Conservation (phyloP, 2,329 filamentous ascomycete genomes). For the Alternaria alternata region DNA sequence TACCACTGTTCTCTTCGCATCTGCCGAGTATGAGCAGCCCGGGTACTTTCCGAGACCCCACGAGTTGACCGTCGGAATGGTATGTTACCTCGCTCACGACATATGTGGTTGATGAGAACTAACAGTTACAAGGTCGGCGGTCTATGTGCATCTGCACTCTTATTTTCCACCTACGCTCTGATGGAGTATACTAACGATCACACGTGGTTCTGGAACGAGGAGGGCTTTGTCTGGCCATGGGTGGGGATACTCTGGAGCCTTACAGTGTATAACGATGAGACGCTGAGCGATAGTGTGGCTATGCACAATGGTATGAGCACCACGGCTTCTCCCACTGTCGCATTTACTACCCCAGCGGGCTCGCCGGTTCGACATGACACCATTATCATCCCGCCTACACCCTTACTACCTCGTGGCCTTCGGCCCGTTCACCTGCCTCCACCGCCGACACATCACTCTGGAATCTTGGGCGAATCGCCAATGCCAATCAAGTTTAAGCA, state of each 20-base stretch:
- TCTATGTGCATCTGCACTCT: background rate
- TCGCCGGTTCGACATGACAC: background rate
- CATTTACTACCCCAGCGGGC: background rate
- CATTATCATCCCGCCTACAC: constrained; percentile 7
- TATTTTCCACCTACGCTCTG: constrained; percentile 7
- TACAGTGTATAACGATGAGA: constrained; percentile 4
- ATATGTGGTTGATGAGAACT: background rate
- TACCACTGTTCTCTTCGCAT: background rate
- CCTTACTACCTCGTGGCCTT: constrained; percentile 5
- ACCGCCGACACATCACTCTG: constrained; percentile 1
- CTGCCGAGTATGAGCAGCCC: constrained; percentile 16
- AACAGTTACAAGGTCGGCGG: background rate
- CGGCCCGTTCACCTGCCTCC: background rate
- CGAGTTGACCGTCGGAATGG: background rate
- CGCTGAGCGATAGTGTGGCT: background rate
- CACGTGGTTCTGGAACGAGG: constrained; percentile 16
- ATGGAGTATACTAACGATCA: constrained; percentile 7
- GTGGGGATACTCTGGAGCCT: constrained; percentile 9
- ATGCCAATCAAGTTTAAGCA: background rate
- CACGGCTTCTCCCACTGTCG: background rate
- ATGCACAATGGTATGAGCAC: background rate
- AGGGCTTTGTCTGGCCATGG: constrained; percentile 17
- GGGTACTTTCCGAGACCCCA: constrained; percentile 5
- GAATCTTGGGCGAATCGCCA: constrained; percentile 14
- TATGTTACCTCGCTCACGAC: background rate